phyloP scores from a whole-genome alignment of 345 rosid species.

The Populus deltoides region DNA sequence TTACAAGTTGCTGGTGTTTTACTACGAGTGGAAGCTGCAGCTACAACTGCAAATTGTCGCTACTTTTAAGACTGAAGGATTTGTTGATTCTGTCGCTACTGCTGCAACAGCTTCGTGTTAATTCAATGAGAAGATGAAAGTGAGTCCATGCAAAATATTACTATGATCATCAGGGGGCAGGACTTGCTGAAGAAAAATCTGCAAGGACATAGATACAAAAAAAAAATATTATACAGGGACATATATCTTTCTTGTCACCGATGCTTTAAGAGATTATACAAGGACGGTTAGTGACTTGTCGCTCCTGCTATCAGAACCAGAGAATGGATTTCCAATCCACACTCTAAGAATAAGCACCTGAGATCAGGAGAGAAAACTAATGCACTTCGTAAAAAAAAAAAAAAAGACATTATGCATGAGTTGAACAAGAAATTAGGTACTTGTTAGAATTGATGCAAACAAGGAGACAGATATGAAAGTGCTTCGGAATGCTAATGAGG shows the following conservation, averaged over 20 bases:
- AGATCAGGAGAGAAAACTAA: too few species aligned
- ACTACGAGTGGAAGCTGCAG: constrained; percentile 46
- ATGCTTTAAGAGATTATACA: constrained; percentile 24
- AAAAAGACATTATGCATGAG: too few species aligned
- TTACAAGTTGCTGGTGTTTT: constrained; percentile 58
- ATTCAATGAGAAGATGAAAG: constrained; percentile 79
- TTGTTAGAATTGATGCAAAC: too few species aligned
- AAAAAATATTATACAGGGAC: too few species aligned
- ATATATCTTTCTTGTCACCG: constrained; percentile 20
- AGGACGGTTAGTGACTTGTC: constrained; percentile 14
- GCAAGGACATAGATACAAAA: constrained; percentile 11
- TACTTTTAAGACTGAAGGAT: constrained; percentile 68
- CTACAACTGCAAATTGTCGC: constrained; percentile 53
- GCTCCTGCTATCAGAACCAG: too few species aligned
- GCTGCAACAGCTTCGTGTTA: constrained; percentile 71
- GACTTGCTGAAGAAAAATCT: constrained; percentile 72
- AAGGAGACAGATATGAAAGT: too few species aligned
- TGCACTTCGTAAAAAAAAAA: too few species aligned
- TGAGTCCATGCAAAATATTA: constrained; percentile 69
- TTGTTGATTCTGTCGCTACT: constrained; percentile 50
- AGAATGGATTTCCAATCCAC: too few species aligned
- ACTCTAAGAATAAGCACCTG: too few species aligned
- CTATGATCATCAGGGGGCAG: constrained; percentile 69
- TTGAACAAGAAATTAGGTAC: too few species aligned
- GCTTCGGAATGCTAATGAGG: too few species aligned